These are phyloP conservation scores for Thalassiosira mediterranea DNA, from an alignment of 352 stramenopile species.

Conservation along the genomic window DNA sequence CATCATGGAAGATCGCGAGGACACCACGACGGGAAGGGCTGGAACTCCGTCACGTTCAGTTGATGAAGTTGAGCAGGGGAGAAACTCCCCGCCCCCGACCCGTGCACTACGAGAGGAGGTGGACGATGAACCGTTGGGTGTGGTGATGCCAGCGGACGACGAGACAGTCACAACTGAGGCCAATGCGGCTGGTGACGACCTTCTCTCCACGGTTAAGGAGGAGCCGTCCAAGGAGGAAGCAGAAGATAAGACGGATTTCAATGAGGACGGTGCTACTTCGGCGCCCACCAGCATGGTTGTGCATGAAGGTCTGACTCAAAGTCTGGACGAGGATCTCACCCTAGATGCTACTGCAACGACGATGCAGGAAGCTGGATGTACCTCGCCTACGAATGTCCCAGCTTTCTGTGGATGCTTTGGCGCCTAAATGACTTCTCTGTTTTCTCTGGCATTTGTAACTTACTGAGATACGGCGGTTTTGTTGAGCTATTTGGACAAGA, in stretches of 20 bases:
- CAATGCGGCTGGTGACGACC: not conserved
- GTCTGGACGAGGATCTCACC: conserved; percentile 6
- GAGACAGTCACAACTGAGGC: conserved; percentile 2
- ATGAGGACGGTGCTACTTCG: not conserved
- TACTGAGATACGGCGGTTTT: not conserved
- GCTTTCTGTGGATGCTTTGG: conserved; percentile 16
- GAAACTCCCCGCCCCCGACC: too few species aligned
- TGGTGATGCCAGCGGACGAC: not conserved
- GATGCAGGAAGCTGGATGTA: not conserved
- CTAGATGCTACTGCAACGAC: conserved; percentile 5
- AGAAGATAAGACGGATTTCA: conserved; percentile 2
- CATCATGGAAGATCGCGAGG: conserved; percentile 35
- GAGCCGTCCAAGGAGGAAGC: conserved; percentile 19
- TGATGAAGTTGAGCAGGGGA: too few species aligned
- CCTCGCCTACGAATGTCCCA: not conserved
- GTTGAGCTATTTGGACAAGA: not conserved
- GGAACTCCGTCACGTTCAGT: too few species aligned
- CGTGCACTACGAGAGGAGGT: too few species aligned
- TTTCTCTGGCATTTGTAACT: too few species aligned
- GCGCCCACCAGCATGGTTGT: too few species aligned
- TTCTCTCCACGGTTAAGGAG: conserved; percentile 14
- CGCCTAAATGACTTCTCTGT: not conserved
- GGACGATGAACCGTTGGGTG: too few species aligned
- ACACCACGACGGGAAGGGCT: conserved; percentile 13
- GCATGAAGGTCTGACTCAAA: too few species aligned